A percentile compares a stretch with the other conserved stretches of the same genome.
Evolutionary conservation across 495 filamentous ascomycete genomes (phyloP).

Genomic region (Penicillium lagena): DNA sequence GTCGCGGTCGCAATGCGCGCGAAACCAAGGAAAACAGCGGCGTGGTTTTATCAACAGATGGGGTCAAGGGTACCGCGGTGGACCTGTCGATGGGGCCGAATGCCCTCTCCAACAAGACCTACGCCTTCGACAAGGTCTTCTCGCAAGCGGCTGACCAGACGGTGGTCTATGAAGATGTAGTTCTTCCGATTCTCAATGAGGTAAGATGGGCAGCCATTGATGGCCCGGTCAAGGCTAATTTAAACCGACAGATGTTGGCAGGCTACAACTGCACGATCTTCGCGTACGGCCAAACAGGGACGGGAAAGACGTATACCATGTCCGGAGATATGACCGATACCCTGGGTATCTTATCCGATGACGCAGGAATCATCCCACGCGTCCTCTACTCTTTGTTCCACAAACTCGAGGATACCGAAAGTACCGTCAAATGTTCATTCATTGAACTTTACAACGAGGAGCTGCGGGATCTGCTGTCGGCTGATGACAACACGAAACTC

Average conservation of each 20-base stretch:
- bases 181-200: conserved; percentile 85
- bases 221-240: neutral
- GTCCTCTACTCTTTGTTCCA: conserved; percentile 79
- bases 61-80: conserved; percentile 73
- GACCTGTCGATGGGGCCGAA: conserved; percentile 89
- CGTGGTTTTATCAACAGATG: conserved; percentile 83
- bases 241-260: conserved; percentile 63
- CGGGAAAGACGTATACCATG: conserved; percentile 99
- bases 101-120: conserved; percentile 90
- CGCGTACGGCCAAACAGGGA: conserved; percentile 96
- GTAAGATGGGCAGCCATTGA: conserved; percentile 36
- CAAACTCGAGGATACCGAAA: conserved; percentile 80
- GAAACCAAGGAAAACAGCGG: conserved; percentile 90
- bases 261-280: conserved; percentile 99
- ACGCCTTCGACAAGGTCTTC: conserved; percentile 95
- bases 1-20: conserved; percentile 84
- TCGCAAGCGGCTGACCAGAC: conserved; percentile 90
- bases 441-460: conserved; percentile 99
- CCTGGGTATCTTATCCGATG: conserved; percentile 77
- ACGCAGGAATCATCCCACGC: conserved; percentile 89
- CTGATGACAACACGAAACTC: conserved; percentile 74
- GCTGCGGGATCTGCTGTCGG: conserved; percentile 76
- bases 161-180: conserved; percentile 91
- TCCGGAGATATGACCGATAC: conserved; percentile 92
- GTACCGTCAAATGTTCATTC: conserved; percentile 93